phyloP scores from a whole-genome alignment of 192 early-diverging fungal species.

The Dispira parvispora region DNA sequence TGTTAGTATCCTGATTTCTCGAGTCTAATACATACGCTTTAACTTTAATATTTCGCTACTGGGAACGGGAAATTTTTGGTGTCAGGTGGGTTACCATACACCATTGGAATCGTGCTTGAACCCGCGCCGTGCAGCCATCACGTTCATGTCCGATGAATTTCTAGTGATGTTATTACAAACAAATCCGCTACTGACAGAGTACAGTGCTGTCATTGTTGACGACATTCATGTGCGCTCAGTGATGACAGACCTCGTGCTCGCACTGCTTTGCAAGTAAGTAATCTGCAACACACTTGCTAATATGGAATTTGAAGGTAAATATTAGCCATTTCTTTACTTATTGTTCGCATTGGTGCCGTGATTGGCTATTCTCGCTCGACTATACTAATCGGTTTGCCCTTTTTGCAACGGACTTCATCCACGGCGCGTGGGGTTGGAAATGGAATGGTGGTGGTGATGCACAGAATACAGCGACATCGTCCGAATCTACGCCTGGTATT shows the following conservation, averaged over 20 bases:
- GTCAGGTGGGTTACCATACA: neutral
- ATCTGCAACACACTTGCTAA: neutral
- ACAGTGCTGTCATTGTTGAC: neutral
- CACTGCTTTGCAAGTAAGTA: neutral
- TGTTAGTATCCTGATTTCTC: neutral
- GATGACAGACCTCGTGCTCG: neutral
- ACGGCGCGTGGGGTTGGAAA: neutral
- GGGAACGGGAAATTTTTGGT: neutral
- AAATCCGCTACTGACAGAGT: neutral
- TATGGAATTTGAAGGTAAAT: neutral
- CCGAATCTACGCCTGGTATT: neutral
- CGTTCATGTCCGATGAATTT: neutral
- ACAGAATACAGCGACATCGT: neutral
- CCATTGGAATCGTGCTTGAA: neutral
- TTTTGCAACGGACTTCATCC: neutral
- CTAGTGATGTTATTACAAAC: neutral
- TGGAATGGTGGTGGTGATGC: neutral
- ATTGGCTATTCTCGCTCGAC: neutral
- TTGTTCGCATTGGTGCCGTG: neutral
- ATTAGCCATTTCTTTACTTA: neutral
- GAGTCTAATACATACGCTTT: neutral
- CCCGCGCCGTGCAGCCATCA: neutral
- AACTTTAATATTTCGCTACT: neutral
- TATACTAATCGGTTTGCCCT: neutral
- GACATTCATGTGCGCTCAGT: neutral